Evolutionary conservation across 805 yeast genomes (phyloP).

Genomic region (Candida vartiovaarae): DNA sequence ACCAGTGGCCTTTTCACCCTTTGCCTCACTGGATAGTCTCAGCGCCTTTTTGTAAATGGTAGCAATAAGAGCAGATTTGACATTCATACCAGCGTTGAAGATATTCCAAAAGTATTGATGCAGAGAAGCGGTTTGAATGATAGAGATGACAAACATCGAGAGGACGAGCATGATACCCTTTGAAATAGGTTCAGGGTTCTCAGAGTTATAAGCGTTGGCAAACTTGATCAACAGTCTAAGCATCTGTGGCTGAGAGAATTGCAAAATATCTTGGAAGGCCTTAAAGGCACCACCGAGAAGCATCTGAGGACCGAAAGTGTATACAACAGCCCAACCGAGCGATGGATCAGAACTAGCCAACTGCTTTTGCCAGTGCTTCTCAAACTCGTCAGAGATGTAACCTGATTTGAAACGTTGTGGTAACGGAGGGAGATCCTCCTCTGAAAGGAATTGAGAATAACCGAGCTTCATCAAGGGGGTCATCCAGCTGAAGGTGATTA

Average conservation of each 20-base stretch:
- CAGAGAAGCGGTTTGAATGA: conserved; percentile 68
- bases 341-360: conserved; percentile 47
- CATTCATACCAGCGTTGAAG: conserved; percentile 70
- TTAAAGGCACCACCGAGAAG: conserved; percentile 69
- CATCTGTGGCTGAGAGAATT: conserved; percentile 81
- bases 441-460: conserved; percentile 44
- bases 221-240: conserved; percentile 57
- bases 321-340: conserved; percentile 49
- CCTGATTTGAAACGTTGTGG: conserved; percentile 62
- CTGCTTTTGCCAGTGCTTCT: conserved; percentile 53
- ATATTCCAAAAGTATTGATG: conserved; percentile 76
- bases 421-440: conserved; percentile 71
- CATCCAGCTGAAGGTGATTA: conserved; percentile 88
- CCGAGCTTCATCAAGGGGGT: conserved; percentile 79
- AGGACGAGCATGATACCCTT: conserved; percentile 70
- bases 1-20: conserved; percentile 71
- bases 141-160: conserved; percentile 68
- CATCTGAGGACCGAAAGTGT: conserved; percentile 68
- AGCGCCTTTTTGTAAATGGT: conserved; percentile 63
- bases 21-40: conserved; percentile 63
- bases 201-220: conserved; percentile 41
- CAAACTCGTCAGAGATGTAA: conserved; percentile 43
- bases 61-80: conserved; percentile 62
- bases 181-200: conserved; percentile 44
- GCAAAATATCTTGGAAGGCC: conserved; percentile 66